Conservation (phyloP, 768 basidiomycete species). For the Tulasnella sp. region DNA sequence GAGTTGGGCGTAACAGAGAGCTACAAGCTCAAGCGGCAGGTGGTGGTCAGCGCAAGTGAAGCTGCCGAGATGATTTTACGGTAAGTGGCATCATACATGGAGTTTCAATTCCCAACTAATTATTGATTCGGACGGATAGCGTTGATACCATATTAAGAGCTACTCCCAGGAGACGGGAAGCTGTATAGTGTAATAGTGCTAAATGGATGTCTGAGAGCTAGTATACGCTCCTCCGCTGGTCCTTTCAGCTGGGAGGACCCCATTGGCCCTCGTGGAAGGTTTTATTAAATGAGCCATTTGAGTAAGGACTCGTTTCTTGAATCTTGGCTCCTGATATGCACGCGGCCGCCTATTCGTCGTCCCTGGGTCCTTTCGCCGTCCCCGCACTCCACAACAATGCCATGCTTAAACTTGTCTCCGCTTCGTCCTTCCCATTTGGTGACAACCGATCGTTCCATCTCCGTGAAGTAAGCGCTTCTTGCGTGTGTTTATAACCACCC, state of each 20-base stretch:
- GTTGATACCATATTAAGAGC: constrained; percentile 90
- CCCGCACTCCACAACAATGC: not conserved
- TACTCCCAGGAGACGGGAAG: constrained; percentile 81
- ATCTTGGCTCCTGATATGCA: not conserved
- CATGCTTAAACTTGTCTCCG: not conserved
- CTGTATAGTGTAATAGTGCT: constrained; percentile 33
- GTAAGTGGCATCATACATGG: constrained; percentile 45
- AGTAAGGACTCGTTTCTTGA: not conserved
- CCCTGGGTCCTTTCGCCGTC: too few relatives aligned
- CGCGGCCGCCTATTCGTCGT: too few relatives aligned
- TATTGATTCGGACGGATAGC: constrained; percentile 41
- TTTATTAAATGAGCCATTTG: not conserved
- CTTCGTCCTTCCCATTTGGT: not conserved
- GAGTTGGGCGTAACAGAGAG: constrained; percentile 89
- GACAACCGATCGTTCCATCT: not conserved
- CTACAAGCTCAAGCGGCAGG: constrained; percentile 95
- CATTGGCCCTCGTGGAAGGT: too few relatives aligned
- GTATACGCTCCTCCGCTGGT: not conserved
- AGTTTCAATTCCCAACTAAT: not conserved
- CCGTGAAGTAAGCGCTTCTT: not conserved
- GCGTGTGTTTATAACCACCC: not conserved
- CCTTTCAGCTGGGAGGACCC: not conserved
- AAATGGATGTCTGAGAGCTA: not conserved
- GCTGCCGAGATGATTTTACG: constrained; percentile 98
- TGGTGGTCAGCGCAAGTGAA: constrained; percentile 89